Evolutionary conservation across 2,329 filamentous ascomycete genomes (phyloP).

Genomic region (Purpureocillium takamizusanense): DNA sequence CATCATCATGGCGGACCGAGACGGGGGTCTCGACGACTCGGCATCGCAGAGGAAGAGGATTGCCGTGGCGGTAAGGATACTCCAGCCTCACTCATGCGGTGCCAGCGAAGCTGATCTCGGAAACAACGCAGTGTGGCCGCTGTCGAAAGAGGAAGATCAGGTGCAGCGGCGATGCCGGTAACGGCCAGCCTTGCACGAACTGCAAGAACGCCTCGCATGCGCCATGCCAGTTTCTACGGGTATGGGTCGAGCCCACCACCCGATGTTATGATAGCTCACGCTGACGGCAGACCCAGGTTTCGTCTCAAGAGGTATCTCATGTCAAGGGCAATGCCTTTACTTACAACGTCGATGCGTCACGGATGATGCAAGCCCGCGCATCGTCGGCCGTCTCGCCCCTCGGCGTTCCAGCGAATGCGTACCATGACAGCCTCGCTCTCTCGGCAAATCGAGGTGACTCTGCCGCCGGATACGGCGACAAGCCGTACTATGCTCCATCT

Average conservation of each 20-base stretch:
- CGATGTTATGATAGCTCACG: constrained; percentile 1
- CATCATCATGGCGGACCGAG: constrained; percentile 8
- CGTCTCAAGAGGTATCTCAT: constrained; percentile 19
- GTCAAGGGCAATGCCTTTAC: constrained; percentile 14
- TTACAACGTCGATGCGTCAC: constrained; percentile 21
- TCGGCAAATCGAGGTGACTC: constrained; percentile 11
- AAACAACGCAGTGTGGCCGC: constrained; percentile 70
- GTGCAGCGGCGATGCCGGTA: constrained; percentile 77
- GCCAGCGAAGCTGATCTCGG: constrained; percentile 9
- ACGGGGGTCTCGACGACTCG: constrained; percentile 21
- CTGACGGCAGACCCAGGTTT: constrained; percentile 14
- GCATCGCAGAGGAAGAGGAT: constrained; percentile 46
- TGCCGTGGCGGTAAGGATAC: constrained; percentile 44
- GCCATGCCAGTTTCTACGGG: constrained; percentile 72
- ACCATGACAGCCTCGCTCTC: constrained; percentile 11
- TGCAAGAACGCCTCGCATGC: constrained; percentile 67
- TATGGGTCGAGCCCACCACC: constrained; percentile 26
- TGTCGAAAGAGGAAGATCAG: constrained; percentile 93
- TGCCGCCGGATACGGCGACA: constrained; percentile 14
- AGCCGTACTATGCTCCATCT: constrained; percentile 14
- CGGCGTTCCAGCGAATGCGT: constrained; percentile 7
- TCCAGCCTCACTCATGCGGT: not conserved
- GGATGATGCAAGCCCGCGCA: constrained; percentile 19
- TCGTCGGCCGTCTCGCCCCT: constrained; percentile 9
- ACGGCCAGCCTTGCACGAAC: constrained; percentile 71